Conservation (phyloP, 2,329 filamentous ascomycete genomes). For the Harringtonia lauricola region DNA sequence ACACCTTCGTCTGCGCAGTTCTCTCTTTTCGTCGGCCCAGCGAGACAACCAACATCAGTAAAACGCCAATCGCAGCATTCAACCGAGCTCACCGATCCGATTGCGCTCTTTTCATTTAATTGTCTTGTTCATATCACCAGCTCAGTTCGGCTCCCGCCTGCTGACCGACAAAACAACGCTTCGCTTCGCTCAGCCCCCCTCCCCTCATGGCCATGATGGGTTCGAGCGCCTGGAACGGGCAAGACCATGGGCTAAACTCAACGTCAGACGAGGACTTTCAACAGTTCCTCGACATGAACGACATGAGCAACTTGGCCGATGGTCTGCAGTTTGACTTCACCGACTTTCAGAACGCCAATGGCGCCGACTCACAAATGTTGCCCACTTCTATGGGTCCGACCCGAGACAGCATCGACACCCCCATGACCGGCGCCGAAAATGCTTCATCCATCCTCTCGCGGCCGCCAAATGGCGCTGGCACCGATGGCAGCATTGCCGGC, state of each 20-base stretch:
- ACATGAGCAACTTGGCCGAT: constrained; percentile 41
- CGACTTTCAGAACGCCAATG: constrained; percentile 33
- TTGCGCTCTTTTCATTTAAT: no score
- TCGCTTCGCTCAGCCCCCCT: background rate
- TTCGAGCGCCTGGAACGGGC: constrained; percentile 41
- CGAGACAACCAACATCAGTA: no score
- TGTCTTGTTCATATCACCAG: no score
- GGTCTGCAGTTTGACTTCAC: constrained; percentile 50
- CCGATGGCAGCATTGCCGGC: no score
- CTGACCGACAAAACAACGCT: no score
- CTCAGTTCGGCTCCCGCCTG: no score
- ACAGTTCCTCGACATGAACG: constrained; percentile 51
- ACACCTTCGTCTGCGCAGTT: no score
- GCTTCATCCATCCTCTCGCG: constrained; percentile 24
- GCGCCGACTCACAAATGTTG: constrained; percentile 11
- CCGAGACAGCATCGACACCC: constrained; percentile 34
- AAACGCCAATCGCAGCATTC: no score
- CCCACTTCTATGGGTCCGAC: constrained; percentile 12
- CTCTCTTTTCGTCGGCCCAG: no score
- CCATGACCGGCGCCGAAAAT: constrained; percentile 34
- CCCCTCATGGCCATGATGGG: constrained; percentile 35
- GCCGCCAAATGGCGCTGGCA: constrained; percentile 11
- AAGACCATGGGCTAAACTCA: constrained; percentile 42
- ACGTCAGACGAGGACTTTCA: constrained; percentile 50
- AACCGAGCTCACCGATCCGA: no score